These are phyloP conservation scores for Oxyria digyna DNA, from an alignment of 148 eudicot species.

Conservation along the genomic window DNA sequence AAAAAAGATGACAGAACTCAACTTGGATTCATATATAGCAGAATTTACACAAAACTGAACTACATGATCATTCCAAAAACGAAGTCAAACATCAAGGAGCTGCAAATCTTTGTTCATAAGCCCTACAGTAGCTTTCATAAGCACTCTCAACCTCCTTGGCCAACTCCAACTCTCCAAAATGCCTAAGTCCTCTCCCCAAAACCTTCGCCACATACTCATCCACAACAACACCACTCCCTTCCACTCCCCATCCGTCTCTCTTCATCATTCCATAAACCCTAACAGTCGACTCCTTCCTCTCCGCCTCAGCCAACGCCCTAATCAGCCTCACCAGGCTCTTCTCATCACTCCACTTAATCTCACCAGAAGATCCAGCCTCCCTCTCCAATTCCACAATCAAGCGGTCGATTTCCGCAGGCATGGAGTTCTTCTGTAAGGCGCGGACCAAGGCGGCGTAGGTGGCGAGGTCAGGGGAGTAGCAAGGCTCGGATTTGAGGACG, in stretches of 20 bases:
- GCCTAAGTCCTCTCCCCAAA: constrained; percentile 58
- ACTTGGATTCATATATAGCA: neutral
- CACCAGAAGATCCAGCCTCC: constrained; percentile 13
- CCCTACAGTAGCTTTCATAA: constrained; percentile 11
- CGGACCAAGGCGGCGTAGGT: constrained; percentile 33
- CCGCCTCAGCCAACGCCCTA: constrained; percentile 43
- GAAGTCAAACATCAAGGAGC: neutral
- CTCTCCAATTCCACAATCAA: constrained; percentile 28
- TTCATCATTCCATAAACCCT: constrained; percentile 71
- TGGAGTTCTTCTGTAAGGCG: constrained; percentile 25
- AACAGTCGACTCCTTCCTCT: constrained; percentile 43
- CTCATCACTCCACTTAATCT: constrained; percentile 23
- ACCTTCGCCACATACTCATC: constrained; percentile 77
- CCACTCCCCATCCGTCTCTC: constrained; percentile 51
- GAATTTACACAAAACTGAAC: neutral
- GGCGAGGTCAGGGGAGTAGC: constrained; percentile 34
- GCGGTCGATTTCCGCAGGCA: constrained; percentile 37
- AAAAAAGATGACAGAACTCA: too few relatives aligned
- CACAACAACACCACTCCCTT: constrained; percentile 23
- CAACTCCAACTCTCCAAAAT: constrained; percentile 45
- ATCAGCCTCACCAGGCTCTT: constrained; percentile 50
- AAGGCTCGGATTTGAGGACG: constrained; percentile 39
- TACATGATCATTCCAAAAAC: neutral
- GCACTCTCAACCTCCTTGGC: constrained; percentile 51
- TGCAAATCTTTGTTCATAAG: constrained; percentile 14